Evolutionary conservation across 108 stramenopile species (phyloP), one percentile per base, ranked within the genome.

Genomic region (Stephanodiscus minutulus): DNA sequence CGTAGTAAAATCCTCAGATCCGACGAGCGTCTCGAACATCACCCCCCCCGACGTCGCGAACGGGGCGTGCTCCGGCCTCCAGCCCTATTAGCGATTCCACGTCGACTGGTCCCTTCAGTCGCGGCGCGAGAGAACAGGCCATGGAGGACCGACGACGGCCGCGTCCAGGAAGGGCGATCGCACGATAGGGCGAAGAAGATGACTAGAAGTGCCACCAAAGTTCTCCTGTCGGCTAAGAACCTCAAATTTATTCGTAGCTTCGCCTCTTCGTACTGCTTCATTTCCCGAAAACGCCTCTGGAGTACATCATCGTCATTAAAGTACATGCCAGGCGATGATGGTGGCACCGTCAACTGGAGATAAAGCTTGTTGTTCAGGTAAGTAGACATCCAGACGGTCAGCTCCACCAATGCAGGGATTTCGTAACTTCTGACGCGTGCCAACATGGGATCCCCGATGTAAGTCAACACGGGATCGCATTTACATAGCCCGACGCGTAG

Each of bases 221-320:
- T 44, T 44, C 43, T 13, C 15, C 15, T 44, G 63, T 95, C 94
- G 5, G 94, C 94, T 37, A 95, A 65, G 43, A 89, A 88, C 17
- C 94, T 89, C 59, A 95, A 70, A 73, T 95, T 93, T 65, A 95
- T 47, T 18, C 91, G 85, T 25, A 85, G 61, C 18, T 66, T 43
- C 50, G 70, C 55, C 18, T 78, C 75, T 44, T 77, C 58, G 43
- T 63, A 64, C n/a, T 64, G 67, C 24, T 84, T 70, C 65, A 72
- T 77, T 49, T 83, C 78, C n/a, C 43, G 43, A 61, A 58, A 64
- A 29, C 63, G 73, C 36, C 66, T 83, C 27, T 64, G 7, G 15
- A 72, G 39, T 15, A 47, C 25, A 47, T 66, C 72, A 0, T 70
- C 68, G 27, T 65, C 68, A n/a, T n/a, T 53, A 21, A 48, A 54